Evolutionary conservation across 139 green algal genomes (phyloP).

Genomic region (Pleodorina starrii): DNA sequence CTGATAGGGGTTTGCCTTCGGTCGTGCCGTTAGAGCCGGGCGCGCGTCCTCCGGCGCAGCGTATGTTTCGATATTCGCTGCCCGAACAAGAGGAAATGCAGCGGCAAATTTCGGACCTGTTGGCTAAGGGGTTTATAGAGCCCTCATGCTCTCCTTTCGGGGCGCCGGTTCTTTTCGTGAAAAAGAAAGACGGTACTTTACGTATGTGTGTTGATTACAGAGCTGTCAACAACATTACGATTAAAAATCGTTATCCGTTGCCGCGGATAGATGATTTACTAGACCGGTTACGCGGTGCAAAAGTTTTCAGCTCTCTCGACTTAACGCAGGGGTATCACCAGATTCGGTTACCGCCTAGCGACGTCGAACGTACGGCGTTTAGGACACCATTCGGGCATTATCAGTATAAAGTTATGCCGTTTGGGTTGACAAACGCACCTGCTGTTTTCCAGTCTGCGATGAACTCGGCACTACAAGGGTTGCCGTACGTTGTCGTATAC

Average conservation of each 20-base stretch:
- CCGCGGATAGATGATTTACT: slow-evolving; percentile 38
- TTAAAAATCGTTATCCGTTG: slow-evolving; percentile 49
- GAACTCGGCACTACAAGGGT: no score
- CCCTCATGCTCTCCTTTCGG: slow-evolving; percentile 50
- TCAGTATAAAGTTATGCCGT: slow-evolving; percentile 64
- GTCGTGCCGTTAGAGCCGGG: not conserved
- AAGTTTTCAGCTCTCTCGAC: slow-evolving; percentile 53
- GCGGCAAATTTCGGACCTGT: not conserved
- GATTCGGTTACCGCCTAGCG: slow-evolving; percentile 33
- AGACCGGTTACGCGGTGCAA: slow-evolving; percentile 32
- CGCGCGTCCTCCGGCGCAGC: not conserved
- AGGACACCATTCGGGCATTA: slow-evolving; percentile 62
- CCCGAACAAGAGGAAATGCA: not conserved
- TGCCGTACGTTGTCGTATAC: no score
- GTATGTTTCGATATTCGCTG: not conserved
- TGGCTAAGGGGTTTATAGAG: slow-evolving; percentile 46
- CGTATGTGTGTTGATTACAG: slow-evolving; percentile 68
- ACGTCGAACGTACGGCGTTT: slow-evolving; percentile 59
- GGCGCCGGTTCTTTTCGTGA: slow-evolving; percentile 60
- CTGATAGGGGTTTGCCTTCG: not conserved
- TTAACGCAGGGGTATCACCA: slow-evolving; percentile 61
- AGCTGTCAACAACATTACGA: slow-evolving; percentile 44
- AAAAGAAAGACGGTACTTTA: slow-evolving; percentile 69
- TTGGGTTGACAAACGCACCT: no score
- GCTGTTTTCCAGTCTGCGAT: no score